These are phyloP conservation scores for Leccinum uliginosum DNA, from an alignment of 768 basidiomycete species.

Conservation along the genomic window DNA sequence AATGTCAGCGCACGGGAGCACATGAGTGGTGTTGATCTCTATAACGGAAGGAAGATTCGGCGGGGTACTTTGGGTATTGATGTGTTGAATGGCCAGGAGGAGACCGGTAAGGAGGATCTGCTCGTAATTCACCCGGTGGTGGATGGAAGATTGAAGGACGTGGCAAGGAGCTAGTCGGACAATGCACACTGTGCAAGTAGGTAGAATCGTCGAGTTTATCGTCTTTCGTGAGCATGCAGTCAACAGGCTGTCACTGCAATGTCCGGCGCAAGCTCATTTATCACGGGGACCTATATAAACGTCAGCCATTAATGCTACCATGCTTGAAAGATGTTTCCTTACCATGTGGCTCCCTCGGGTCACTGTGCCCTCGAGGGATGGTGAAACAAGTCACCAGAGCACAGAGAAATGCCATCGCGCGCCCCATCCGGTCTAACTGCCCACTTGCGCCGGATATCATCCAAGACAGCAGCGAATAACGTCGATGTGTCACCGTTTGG, in stretches of 20 bases:
- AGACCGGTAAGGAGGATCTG: slow-evolving; percentile 41
- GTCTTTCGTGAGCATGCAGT: not conserved
- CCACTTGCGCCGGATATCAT: slow-evolving; percentile 61
- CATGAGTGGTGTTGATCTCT: slow-evolving; percentile 74
- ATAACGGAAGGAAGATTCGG: slow-evolving; percentile 52
- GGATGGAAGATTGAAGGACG: slow-evolving; percentile 65
- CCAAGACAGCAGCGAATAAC: slow-evolving; percentile 75
- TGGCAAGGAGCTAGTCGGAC: slow-evolving; percentile 31
- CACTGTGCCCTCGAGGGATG: slow-evolving; percentile 81
- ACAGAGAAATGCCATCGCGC: slow-evolving; percentile 72
- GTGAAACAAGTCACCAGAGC: slow-evolving; percentile 93
- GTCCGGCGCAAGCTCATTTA: slow-evolving; percentile 78
- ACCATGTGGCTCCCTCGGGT: slow-evolving; percentile 93
- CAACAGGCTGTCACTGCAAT: slow-evolving; percentile 59
- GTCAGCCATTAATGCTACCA: not conserved
- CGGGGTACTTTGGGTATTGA: slow-evolving; percentile 28
- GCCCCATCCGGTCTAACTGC: slow-evolving; percentile 40
- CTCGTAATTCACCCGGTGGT: slow-evolving; percentile 55
- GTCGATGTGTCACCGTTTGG: slow-evolving; percentile 62
- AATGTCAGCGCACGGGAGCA: slow-evolving; percentile 63
- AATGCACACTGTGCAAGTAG: too few species aligned
- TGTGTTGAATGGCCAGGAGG: slow-evolving; percentile 5
- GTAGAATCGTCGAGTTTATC: not conserved
- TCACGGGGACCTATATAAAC: slow-evolving; percentile 64
- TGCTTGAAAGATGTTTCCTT: slow-evolving; percentile 11